These are phyloP conservation scores for Dactylellina haptotyla DNA, from an alignment of 2,329 filamentous ascomycete genomes.

Conservation along the genomic window DNA sequence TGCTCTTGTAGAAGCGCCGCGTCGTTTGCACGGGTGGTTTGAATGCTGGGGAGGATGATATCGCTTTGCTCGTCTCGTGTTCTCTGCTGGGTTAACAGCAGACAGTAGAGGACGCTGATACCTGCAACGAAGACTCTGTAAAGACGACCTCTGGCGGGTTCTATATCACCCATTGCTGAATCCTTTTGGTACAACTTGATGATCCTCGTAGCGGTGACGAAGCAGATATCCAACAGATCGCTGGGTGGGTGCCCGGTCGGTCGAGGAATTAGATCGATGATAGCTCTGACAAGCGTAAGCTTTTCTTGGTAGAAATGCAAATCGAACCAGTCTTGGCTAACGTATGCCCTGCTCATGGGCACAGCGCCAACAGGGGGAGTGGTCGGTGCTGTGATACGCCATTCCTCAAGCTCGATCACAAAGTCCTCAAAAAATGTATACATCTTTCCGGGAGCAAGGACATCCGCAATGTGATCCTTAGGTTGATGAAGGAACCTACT, in stretches of 20 bases:
- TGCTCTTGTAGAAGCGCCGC: slow-evolving; percentile 47
- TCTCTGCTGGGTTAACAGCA: slow-evolving; percentile 46
- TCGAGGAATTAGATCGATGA: slow-evolving; percentile 51
- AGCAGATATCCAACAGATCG: slow-evolving; percentile 52
- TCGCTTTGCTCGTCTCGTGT: slow-evolving; percentile 51
- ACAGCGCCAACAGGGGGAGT: slow-evolving; percentile 42
- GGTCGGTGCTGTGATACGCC: slow-evolving; percentile 44
- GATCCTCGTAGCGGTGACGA: slow-evolving; percentile 45
- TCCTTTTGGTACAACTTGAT: slow-evolving; percentile 52
- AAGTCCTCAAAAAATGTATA: slow-evolving; percentile 53
- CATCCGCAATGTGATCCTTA: slow-evolving; percentile 47
- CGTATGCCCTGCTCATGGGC: slow-evolving; percentile 42
- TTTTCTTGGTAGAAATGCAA: slow-evolving; percentile 53
- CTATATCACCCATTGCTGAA: slow-evolving; percentile 53
- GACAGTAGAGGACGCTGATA: slow-evolving; percentile 49
- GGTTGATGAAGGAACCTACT: slow-evolving; percentile 47
- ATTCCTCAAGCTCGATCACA: slow-evolving; percentile 47
- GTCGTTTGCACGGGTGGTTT: slow-evolving; percentile 50
- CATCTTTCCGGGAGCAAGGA: slow-evolving; percentile 50
- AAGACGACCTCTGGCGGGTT: slow-evolving; percentile 44
- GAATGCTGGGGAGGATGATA: slow-evolving; percentile 42
- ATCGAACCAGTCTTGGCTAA: slow-evolving; percentile 52
- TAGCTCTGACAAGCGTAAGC: slow-evolving; percentile 40
- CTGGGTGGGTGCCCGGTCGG: slow-evolving; percentile 46
- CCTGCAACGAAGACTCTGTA: slow-evolving; percentile 52